Evolutionary conservation across 2,329 filamentous ascomycete species (phyloP).

Genomic region (Fonsecaea monophora): DNA sequence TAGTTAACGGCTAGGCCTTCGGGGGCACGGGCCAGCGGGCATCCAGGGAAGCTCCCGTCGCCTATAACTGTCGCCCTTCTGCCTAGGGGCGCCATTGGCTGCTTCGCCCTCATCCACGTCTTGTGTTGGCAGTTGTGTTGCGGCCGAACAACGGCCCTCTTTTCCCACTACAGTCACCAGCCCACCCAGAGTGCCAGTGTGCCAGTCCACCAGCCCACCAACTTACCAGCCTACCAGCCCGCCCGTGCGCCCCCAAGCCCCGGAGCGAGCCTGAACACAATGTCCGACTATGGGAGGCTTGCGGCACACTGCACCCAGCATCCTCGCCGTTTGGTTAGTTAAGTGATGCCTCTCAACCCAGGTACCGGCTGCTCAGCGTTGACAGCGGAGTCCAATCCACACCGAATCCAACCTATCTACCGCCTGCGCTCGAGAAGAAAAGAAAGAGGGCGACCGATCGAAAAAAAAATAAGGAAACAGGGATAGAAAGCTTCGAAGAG

Average conservation of each 20-base stretch:
- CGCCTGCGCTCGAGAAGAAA: slow-evolving; percentile 1
- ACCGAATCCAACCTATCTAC: not conserved
- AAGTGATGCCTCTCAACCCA: slow-evolving; percentile 6
- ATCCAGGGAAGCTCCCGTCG: slow-evolving; percentile 20
- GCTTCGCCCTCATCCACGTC: slow-evolving; percentile 13
- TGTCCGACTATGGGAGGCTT: not conserved
- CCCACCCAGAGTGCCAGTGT: not conserved
- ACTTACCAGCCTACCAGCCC: slow-evolving; percentile 1
- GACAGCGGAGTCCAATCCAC: slow-evolving; percentile 1
- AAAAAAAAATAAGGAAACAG: not conserved
- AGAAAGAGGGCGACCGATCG: not conserved
- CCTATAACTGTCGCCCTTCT: not conserved
- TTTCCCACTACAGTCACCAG: slow-evolving; percentile 8
- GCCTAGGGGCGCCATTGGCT: slow-evolving; percentile 13
- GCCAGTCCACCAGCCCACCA: slow-evolving; percentile 10
- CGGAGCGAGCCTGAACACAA: slow-evolving; percentile 15
- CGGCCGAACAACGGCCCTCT: slow-evolving; percentile 8
- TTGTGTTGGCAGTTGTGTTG: slow-evolving; percentile 18
- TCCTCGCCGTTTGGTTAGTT: slow-evolving; percentile 1
- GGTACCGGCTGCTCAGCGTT: not conserved
- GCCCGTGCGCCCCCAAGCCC: slow-evolving; percentile 3
- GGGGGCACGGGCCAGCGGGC: slow-evolving; percentile 17
- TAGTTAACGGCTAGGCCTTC: slow-evolving; percentile 15
- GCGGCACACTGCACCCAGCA: slow-evolving; percentile 3
- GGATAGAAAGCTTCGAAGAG: not conserved